Evolutionary conservation across 1,139 yeast species (phyloP), one percentile per base, ranked within the genome.

Genomic region (Yamadazyma trypodendri): DNA sequence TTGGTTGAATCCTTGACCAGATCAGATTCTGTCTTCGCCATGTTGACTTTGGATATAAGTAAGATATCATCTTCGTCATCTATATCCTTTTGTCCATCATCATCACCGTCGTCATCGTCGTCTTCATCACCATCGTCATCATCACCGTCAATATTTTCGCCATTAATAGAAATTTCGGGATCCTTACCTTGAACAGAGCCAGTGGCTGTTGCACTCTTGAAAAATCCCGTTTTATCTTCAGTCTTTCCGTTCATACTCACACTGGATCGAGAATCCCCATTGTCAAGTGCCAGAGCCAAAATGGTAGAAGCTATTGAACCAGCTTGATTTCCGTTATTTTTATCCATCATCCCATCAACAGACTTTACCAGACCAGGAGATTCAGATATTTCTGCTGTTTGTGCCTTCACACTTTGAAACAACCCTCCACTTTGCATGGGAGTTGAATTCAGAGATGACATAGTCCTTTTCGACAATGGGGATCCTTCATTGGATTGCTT

Each of bases 1-100:
- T 40, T 35, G 8, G 45, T 45, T 20, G 46, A 43, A 14, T 46
- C 51, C 12, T 36, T 28, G 8, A 12, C 32, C 5, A 20, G 31
- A 22, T 32, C 31, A 25, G 36, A 35, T 14, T 44, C 41, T 12
- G 41, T 38, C 18, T 44, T 43, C 11, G 38, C 39, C 8, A 45
- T 41, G 18, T 42, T 42, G 2, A 42, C 43, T 23, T 41, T 42
- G 7, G 49, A 45, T 10, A 48, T 46, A 2, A 47, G 44, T 22
- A 46, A 40, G 18, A 48, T 42, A 31, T 47, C 45, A 28, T 42
- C 49, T 13, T 43, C 48, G 24, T 44, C 48, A 22, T 33, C 39
- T 11, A 32, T 41, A 2, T 41, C 47, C 22, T 34, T 28, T 2
- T 29, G 48, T 8, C 44, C 47, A 2, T 41, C 46, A 2, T 38